phyloP scores from a whole-genome alignment of 2,329 filamentous ascomycete species.

The Coniochaeta ligniaria region DNA sequence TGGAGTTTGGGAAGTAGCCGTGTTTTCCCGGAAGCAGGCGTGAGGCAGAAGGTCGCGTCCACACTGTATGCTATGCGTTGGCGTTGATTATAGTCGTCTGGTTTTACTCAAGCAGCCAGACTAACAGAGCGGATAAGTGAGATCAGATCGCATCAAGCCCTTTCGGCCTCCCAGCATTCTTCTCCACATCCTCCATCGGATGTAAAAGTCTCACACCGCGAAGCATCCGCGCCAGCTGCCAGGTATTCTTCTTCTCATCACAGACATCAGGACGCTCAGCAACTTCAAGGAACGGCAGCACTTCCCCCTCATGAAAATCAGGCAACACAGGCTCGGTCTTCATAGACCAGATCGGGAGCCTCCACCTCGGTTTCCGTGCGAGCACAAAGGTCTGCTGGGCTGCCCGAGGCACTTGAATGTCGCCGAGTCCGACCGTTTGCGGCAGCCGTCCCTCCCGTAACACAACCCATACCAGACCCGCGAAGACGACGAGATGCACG shows the following conservation, averaged over 20 bases:
- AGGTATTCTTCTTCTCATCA: not conserved
- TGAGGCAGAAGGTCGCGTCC: no score
- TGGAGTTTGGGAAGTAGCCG: no score
- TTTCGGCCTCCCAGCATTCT: no score
- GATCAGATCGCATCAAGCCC: no score
- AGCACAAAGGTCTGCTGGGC: not conserved
- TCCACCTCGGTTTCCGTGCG: not conserved
- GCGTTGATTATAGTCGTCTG: no score
- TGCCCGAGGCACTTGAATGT: not conserved
- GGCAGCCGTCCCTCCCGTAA: not conserved
- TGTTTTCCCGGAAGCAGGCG: no score
- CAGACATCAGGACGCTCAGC: not conserved
- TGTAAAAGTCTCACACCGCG: not conserved
- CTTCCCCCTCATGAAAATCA: not conserved
- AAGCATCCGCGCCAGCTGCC: not conserved
- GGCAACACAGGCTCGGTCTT: not conserved
- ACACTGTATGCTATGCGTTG: no score
- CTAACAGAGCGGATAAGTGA: no score
- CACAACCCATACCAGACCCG: not conserved
- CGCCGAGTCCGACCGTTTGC: not conserved
- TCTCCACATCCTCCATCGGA: not conserved
- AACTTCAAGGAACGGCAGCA: not conserved
- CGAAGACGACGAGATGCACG: slow-evolving; percentile 2
- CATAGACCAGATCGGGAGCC: not conserved
- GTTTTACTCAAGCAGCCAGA: no score